A percentile compares a stretch with the other conserved stretches of the same genome.
phyloP scores from a whole-genome alignment of 768 basidiomycete genomes.

The Tubosaeta sp. region DNA sequence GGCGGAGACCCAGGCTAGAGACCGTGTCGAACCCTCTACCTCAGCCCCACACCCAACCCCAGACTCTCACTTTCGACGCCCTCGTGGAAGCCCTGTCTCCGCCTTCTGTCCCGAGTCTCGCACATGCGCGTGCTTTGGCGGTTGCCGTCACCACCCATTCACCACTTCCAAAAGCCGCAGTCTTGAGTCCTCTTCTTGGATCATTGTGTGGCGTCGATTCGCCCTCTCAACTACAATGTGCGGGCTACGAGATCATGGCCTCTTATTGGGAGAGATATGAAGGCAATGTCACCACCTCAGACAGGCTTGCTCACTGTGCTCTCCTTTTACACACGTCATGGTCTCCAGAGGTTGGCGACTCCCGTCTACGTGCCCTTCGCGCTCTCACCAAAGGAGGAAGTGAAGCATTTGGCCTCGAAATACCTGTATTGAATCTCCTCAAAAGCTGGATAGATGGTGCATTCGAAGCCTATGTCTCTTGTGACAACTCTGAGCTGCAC shows the following conservation, averaged over 20 bases:
- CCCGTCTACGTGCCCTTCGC: constrained; percentile 61
- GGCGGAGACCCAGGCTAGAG: constrained; percentile 35
- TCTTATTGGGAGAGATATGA: constrained; percentile 65
- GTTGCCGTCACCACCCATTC: constrained; percentile 45
- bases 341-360: constrained; percentile 68
- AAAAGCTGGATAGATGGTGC: constrained; percentile 65
- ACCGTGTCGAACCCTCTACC: constrained; percentile 24
- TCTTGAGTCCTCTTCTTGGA: constrained; percentile 57
- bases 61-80: constrained; percentile 37
- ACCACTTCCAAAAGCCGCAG: constrained; percentile 49
- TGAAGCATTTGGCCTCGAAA: constrained; percentile 64
- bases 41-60: constrained; percentile 29
- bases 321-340: constrained; percentile 55
- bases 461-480: constrained; percentile 46
- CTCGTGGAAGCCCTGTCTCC: constrained; percentile 44
- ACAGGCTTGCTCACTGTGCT: constrained; percentile 60
- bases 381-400: constrained; percentile 59
- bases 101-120: constrained; percentile 61
- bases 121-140: constrained; percentile 60
- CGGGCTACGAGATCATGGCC: constrained; percentile 69
- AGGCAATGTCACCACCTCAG: constrained; percentile 45
- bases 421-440: constrained; percentile 49
- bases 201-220: constrained; percentile 53
- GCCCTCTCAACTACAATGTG: constrained; percentile 55
- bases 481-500: constrained; percentile 37